These are phyloP conservation scores for Sindora glabra DNA, from an alignment of 306 rosid species.

Conservation along the genomic window DNA sequence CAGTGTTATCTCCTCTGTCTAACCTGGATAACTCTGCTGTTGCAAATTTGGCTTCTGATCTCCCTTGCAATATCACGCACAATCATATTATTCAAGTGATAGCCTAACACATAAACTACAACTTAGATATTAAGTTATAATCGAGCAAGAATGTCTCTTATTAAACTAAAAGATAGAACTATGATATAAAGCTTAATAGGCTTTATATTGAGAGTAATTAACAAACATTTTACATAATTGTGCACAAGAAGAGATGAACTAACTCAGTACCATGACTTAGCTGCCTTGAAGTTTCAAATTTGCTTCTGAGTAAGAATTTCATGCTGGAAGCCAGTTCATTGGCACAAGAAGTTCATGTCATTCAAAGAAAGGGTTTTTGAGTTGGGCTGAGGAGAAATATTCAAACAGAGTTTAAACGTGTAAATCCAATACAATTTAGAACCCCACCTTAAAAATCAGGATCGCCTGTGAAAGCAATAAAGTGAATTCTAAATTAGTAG, in stretches of 20 bases:
- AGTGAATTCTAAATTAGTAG: slow-evolving; percentile 32
- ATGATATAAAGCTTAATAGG: slow-evolving; percentile 6
- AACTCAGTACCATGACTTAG: slow-evolving; percentile 19
- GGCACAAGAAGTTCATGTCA: slow-evolving; percentile 13
- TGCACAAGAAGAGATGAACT: slow-evolving; percentile 1
- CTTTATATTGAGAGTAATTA: not conserved
- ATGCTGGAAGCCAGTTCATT: slow-evolving; percentile 15
- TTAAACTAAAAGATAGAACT: not conserved
- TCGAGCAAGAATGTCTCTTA: not conserved
- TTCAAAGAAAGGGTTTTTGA: slow-evolving; percentile 19
- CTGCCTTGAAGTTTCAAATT: slow-evolving; percentile 26
- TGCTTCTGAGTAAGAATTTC: slow-evolving; percentile 14
- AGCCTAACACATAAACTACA: too few species aligned
- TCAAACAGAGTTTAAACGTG: slow-evolving; percentile 17
- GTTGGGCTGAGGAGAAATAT: slow-evolving; percentile 20
- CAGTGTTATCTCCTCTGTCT: too few species aligned
- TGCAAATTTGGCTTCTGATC: too few species aligned
- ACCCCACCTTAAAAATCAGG: slow-evolving; percentile 56
- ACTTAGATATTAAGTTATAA: too few species aligned
- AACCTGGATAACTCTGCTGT: too few species aligned
- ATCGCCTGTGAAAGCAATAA: slow-evolving; percentile 59
- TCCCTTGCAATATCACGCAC: too few species aligned
- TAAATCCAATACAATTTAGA: slow-evolving; percentile 18
- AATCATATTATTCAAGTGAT: too few species aligned
- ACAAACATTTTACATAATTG: not conserved